Evolutionary conservation across 2,329 filamentous ascomycete species (phyloP).

Genomic region (Emericellopsis atlantica): DNA sequence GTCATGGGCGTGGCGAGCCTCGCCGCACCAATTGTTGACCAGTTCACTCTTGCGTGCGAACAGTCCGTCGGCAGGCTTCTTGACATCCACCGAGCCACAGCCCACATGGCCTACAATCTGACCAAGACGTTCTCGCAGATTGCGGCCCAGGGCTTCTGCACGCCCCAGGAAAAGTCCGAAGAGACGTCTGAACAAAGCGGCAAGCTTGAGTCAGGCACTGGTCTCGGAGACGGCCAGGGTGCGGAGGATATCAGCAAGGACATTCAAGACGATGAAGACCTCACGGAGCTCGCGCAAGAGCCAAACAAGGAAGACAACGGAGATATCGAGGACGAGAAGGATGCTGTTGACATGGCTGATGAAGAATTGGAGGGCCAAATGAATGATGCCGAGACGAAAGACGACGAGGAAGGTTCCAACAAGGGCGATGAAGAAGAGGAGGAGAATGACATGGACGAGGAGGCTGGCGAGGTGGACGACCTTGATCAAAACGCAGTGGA

Average conservation of each 20-base stretch:
- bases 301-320: conserved; percentile 51
- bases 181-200: conserved; percentile 58
- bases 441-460: conserved; percentile 73
- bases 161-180: conserved; percentile 68
- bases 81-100: conserved; percentile 55
- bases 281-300: conserved; percentile 83
- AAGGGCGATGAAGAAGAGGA: conserved; percentile 52
- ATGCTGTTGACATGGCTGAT: conserved; percentile 84
- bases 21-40: conserved; percentile 54
- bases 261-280: conserved; percentile 82
- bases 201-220: conserved; percentile 81
- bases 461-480: conserved; percentile 83
- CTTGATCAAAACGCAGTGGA: conserved; percentile 83
- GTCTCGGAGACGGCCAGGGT: conserved; percentile 87
- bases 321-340: conserved; percentile 68
- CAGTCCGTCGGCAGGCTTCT: conserved; percentile 46
- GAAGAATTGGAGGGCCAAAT: conserved; percentile 84
- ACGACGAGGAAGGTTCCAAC: conserved; percentile 47
- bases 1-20: conserved; percentile 18
- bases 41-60: conserved; percentile 54
- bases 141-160: conserved; percentile 79
- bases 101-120: conserved; percentile 64
- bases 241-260: conserved; percentile 98
- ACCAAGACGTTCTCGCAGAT: conserved; percentile 69
- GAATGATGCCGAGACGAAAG: conserved; percentile 49